Base-by-base conservation (phyloP, 305 asterid species). In the Fraxinus sp. region DNA sequence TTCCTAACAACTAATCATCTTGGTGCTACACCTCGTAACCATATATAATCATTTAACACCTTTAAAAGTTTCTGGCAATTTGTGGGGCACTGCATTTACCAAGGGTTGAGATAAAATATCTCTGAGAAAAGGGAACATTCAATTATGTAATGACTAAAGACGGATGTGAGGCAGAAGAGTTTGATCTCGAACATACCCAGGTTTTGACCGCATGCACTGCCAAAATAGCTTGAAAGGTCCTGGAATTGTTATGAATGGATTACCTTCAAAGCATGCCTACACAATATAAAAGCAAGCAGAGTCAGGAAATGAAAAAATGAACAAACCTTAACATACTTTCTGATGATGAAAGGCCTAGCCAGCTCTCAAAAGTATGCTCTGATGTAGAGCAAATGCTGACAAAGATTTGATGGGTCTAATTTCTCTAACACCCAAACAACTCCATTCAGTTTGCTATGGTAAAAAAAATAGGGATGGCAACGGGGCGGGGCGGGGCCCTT, bases 261-360 rank as follows among this genome's bases (percentile, higher is more conserved):
- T 97, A 75, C 99, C 99, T 89, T 97, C 99, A 81, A 95, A 96
- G 82, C 96, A 92, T 18, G 97, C 98, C 99, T 96, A 82, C 86
- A 83, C 14, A 78, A 64, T 2, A 75, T 28, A 81, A 16, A 77
- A 77, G 57, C 13, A 52, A 3, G 30, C 8, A 80, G 49, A 75
- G 46, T 83, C 68, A 66, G 79, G 18, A 24, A 26, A 77, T 41
- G 75, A 52, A 10, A 22, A 39, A 71, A 20, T 7, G 75, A 30
- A 30, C 2, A 26, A 0, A 32, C 62, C 43, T 24, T 66, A 39
- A 30, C 4, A 66, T 79, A 33, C 79, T 36, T 35, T 2, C 62
- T 52, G 62, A 2, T 13, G 62, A 71, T 11, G 75, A 32, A 55
- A 14, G 41, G 3, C 79, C 41, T 14, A 41, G 49, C 70, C 36